A percentile compares a stretch with the other conserved stretches of the same genome.
These are phyloP conservation scores for Eucalyptus brandiana DNA, from an alignment of 345 rosid genomes.

Conservation along the genomic window DNA sequence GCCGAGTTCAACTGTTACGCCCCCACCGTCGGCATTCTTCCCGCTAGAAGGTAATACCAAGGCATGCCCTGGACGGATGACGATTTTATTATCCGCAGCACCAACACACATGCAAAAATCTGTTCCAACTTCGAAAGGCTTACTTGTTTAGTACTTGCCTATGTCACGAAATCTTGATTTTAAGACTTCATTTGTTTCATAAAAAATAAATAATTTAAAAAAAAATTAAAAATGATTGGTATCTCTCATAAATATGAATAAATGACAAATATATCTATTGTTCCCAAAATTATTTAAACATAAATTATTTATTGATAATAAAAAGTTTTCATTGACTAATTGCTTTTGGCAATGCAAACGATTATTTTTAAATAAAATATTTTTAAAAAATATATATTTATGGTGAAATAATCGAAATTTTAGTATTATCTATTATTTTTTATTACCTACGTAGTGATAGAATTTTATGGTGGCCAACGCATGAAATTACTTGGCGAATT, in stretches of 20 bases:
- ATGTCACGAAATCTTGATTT: background rate
- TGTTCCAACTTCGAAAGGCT: background rate
- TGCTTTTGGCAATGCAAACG: accelerated
- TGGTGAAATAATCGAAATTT: too few relatives aligned
- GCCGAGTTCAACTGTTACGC: conserved; percentile 24
- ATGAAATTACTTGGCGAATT: background rate
- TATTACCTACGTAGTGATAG: too few relatives aligned
- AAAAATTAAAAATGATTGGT: background rate
- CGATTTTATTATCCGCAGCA: background rate
- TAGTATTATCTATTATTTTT: background rate
- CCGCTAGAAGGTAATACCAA: conserved; percentile 32
- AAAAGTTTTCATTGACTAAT: background rate
- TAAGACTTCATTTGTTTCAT: background rate
- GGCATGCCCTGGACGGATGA: background rate
- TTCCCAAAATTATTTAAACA: accelerated
- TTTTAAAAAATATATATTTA: too few relatives aligned
- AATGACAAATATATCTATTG: accelerated
- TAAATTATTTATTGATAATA: background rate
- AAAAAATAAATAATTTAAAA: background rate
- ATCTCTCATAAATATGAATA: background rate
- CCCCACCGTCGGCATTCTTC: conserved; percentile 19
- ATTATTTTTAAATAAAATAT: too few relatives aligned
- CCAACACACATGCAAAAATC: background rate
- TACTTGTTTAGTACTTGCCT: background rate
- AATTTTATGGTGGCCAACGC: too few relatives aligned